phyloP scores from a whole-genome alignment of 2,329 filamentous ascomycete genomes.

The Cryphonectria radicalis region DNA sequence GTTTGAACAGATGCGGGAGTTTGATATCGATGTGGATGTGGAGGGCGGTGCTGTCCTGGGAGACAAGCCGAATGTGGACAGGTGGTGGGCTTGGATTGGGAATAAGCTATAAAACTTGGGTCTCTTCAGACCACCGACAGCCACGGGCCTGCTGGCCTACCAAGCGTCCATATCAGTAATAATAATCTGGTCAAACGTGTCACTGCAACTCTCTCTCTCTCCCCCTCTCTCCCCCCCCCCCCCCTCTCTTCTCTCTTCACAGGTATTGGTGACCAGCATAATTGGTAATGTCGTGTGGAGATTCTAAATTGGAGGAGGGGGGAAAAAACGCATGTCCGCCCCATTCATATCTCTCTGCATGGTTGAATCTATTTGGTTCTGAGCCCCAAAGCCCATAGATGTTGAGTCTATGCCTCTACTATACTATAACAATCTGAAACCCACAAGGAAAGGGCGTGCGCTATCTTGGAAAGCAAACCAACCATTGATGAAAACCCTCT shows the following conservation, averaged over 20 bases:
- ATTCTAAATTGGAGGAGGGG: not conserved
- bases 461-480: slow-evolving; percentile 19
- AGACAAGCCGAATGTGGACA: slow-evolving; percentile 72
- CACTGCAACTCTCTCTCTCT: not conserved
- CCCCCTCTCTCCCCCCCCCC: too few species aligned
- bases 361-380: slow-evolving; percentile 24
- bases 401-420: slow-evolving; percentile 39
- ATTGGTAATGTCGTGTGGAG: not conserved
- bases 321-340: not conserved
- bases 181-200: not conserved
- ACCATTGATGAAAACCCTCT: not conserved
- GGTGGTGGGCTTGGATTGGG: slow-evolving; percentile 92
- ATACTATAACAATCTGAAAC: slow-evolving; percentile 23
- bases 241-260: not conserved
- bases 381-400: slow-evolving; percentile 31
- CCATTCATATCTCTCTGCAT: slow-evolving; percentile 9
- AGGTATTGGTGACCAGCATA: too few species aligned
- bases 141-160: not conserved
- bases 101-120: slow-evolving; percentile 60
- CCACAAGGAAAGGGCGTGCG: slow-evolving; percentile 29
- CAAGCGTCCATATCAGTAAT: not conserved
- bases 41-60: slow-evolving; percentile 72
- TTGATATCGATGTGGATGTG: slow-evolving; percentile 78
- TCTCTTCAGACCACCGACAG: not conserved
- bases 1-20: slow-evolving; percentile 83